Conservation (phyloP, 495 filamentous ascomycete genomes). For the Tirmania nivea region DNA sequence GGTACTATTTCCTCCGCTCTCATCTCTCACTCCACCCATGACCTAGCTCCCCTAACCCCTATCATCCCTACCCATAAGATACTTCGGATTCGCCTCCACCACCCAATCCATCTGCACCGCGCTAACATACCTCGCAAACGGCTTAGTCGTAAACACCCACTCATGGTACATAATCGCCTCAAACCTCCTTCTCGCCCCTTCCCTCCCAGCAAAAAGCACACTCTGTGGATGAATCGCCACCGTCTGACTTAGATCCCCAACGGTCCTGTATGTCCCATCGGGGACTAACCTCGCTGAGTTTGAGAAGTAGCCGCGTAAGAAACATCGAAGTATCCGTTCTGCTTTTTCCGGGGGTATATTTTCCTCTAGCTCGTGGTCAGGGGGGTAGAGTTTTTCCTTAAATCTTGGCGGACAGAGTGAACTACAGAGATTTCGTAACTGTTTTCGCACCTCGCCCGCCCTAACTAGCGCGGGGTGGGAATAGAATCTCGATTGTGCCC, state of each 20-base stretch:
- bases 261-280: slow-evolving; percentile 68
- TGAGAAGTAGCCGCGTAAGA: slow-evolving; percentile 56
- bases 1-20: neutral
- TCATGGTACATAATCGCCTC: slow-evolving; percentile 94
- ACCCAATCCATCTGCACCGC: slow-evolving; percentile 78
- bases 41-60: too few relatives aligned
- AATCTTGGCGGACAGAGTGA: neutral
- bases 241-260: slow-evolving; percentile 50
- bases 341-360: slow-evolving; percentile 29
- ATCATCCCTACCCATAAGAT: neutral
- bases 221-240: slow-evolving; percentile 82
- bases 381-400: neutral
- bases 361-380: neutral
- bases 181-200: slow-evolving; percentile 37
- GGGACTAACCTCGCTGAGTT: slow-evolving; percentile 68
- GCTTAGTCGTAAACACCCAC: slow-evolving; percentile 82
- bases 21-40: neutral
- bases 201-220: slow-evolving; percentile 38
- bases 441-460: slow-evolving; percentile 57
- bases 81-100: slow-evolving; percentile 36
- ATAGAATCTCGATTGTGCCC: slow-evolving; percentile 59
- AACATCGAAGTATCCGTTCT: slow-evolving; percentile 47
- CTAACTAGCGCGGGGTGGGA: slow-evolving; percentile 62
- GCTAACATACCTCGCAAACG: slow-evolving; percentile 76
- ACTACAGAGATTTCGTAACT: slow-evolving; percentile 29